phyloP scores from a whole-genome alignment of 768 basidiomycete genomes.

The Suillus cothurnatus region DNA sequence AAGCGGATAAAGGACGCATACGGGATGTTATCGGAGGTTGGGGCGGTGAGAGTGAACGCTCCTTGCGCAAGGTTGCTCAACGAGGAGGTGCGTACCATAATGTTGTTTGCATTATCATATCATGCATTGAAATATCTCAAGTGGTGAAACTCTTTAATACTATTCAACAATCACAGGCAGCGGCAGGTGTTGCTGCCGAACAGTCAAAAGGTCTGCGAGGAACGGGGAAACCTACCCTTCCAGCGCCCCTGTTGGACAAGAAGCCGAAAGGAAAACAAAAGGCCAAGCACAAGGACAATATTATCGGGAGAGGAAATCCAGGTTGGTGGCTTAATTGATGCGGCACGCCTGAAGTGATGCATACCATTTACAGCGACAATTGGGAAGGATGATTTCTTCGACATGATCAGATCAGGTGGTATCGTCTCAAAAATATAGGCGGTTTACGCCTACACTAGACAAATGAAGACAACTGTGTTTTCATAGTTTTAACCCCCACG shows the following conservation, averaged over 20 bases:
- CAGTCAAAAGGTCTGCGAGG: slow-evolving; percentile 65
- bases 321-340: slow-evolving; percentile 39
- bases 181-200: slow-evolving; percentile 52
- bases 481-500: not conserved
- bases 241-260: slow-evolving; percentile 59
- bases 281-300: slow-evolving; percentile 54
- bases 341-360: slow-evolving; percentile 11
- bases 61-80: slow-evolving; percentile 81
- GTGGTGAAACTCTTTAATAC: slow-evolving; percentile 89
- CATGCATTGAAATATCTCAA: slow-evolving; percentile 3
- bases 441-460: not conserved
- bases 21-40: slow-evolving; percentile 83
- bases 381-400: slow-evolving; percentile 76
- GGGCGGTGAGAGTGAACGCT: slow-evolving; percentile 82
- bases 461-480: not conserved
- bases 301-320: slow-evolving; percentile 58
- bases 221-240: slow-evolving; percentile 70
- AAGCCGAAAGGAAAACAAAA: slow-evolving; percentile 51
- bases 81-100: slow-evolving; percentile 61
- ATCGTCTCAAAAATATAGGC: slow-evolving; percentile 68
- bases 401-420: slow-evolving; percentile 81
- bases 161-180: slow-evolving; percentile 79
- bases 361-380: slow-evolving; percentile 45
- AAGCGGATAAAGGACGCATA: slow-evolving; percentile 67
- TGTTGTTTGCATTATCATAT: not conserved